These are phyloP conservation scores for Cetraspora pellucida DNA, from an alignment of 192 early-diverging fungal species.

Conservation along the genomic window DNA sequence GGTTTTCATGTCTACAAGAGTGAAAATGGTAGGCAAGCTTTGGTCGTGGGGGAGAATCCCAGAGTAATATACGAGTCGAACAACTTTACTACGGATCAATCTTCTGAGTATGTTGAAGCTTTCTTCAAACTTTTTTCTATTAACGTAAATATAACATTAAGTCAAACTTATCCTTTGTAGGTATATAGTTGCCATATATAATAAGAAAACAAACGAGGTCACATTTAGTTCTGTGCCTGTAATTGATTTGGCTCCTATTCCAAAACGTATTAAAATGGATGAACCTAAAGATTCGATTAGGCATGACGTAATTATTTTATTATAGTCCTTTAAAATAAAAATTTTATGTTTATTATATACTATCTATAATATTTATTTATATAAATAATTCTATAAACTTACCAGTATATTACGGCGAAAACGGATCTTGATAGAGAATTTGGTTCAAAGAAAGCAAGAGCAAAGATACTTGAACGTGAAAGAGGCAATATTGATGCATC, in stretches of 20 bases:
- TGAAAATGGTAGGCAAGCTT: not conserved
- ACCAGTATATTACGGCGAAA: slow-evolving; percentile 64
- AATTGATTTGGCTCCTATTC: slow-evolving; percentile 54
- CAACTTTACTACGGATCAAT: not conserved
- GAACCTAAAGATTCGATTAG: slow-evolving; percentile 28
- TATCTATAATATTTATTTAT: not conserved
- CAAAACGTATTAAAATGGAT: slow-evolving; percentile 72
- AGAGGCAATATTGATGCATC: slow-evolving; percentile 16
- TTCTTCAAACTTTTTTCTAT: not conserved
- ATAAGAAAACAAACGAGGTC: slow-evolving; percentile 69
- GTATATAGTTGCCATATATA: slow-evolving; percentile 82
- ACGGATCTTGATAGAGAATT: slow-evolving; percentile 88
- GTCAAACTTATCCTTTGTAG: slow-evolving; percentile 34
- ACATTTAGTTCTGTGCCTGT: slow-evolving; percentile 68
- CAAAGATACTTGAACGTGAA: slow-evolving; percentile 37
- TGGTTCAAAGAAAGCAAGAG: slow-evolving; percentile 85
- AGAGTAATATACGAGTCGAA: not conserved
- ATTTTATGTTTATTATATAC: no score
- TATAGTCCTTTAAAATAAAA: not conserved
- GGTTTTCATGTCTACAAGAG: not conserved
- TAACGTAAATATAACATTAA: not conserved
- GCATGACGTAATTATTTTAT: not conserved
- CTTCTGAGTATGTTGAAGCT: not conserved
- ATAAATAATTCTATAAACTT: slow-evolving; percentile 15
- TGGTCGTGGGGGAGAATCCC: not conserved